A percentile compares a stretch with the other conserved stretches of the same genome.
These are phyloP conservation scores for Berberis thunbergii DNA, from an alignment of 164 flowering plant species.

Conservation along the genomic window DNA sequence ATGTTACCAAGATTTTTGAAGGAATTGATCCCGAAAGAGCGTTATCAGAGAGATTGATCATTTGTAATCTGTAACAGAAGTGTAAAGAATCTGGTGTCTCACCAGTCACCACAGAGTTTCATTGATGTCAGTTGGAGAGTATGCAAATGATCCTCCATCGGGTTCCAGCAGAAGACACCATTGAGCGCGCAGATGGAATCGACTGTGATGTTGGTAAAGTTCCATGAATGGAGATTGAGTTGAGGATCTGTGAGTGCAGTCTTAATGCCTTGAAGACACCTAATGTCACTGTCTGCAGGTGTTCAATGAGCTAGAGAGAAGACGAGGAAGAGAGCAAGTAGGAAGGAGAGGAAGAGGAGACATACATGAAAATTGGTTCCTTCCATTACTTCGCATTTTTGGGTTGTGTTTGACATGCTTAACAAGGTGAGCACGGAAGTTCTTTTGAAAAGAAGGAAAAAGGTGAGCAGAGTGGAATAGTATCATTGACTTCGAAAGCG, in stretches of 20 bases:
- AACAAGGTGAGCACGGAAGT: no score
- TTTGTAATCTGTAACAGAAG: background rate
- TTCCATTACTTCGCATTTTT: background rate
- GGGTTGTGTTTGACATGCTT: no score
- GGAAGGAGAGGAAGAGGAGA: background rate
- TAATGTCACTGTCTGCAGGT: background rate
- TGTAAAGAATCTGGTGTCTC: background rate
- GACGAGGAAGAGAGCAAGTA: background rate
- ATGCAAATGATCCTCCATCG: background rate
- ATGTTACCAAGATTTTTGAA: background rate
- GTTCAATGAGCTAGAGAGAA: background rate
- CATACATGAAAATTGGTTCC: background rate
- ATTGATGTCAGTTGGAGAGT: background rate
- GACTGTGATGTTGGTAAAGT: background rate
- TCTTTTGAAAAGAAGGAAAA: no score
- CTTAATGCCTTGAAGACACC: background rate
- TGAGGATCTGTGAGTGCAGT: background rate
- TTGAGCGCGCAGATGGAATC: background rate
- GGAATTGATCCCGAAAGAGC: background rate
- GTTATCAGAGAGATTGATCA: no score
- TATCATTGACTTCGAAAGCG: no score
- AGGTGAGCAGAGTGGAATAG: no score
- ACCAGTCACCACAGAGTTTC: background rate
- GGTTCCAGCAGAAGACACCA: background rate
- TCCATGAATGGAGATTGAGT: background rate